Percentiles rank a stretch among this genome's conserved stretches.
Evolutionary conservation across 2,329 filamentous ascomycete genomes (phyloP).

Genomic region (Diaporthe sp.): DNA sequence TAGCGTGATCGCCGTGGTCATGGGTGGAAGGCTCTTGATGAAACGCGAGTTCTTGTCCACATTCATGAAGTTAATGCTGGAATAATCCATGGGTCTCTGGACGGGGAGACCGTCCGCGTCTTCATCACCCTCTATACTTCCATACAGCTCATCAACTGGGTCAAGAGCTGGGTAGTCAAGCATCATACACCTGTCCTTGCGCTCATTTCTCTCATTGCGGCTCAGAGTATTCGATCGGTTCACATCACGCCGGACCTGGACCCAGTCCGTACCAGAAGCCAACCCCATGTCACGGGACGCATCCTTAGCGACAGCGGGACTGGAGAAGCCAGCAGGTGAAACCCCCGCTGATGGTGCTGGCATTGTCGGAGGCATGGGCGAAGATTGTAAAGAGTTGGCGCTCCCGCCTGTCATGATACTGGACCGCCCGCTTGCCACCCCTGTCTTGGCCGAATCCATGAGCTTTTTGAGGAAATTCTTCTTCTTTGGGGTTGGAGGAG

Average conservation of each 20-base stretch:
- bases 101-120: slow-evolving; percentile 86
- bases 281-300: slow-evolving; percentile 78
- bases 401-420: slow-evolving; percentile 77
- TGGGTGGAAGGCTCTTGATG: slow-evolving; percentile 82
- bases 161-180: slow-evolving; percentile 90
- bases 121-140: slow-evolving; percentile 89
- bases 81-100: slow-evolving; percentile 84
- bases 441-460: slow-evolving; percentile 92
- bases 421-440: slow-evolving; percentile 87
- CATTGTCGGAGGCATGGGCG: slow-evolving; percentile 54
- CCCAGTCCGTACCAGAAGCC: slow-evolving; percentile 80
- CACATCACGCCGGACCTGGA: slow-evolving; percentile 95
- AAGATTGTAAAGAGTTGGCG: slow-evolving; percentile 53
- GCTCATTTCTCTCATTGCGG: slow-evolving; percentile 85
- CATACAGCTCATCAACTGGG: slow-evolving; percentile 88
- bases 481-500: slow-evolving; percentile 79
- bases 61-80: slow-evolving; percentile 80
- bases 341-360: slow-evolving; percentile 45
- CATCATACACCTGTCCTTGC: slow-evolving; percentile 92
- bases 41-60: slow-evolving; percentile 98
- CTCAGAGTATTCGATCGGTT: slow-evolving; percentile 95
- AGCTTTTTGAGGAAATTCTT: slow-evolving; percentile 96
- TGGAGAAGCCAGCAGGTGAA: slow-evolving; percentile 42
- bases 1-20: slow-evolving; percentile 82
- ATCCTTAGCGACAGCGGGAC: slow-evolving; percentile 52